Evolutionary conservation across 345 rosid species (phyloP).

Genomic region (Eucalyptus curtisii): DNA sequence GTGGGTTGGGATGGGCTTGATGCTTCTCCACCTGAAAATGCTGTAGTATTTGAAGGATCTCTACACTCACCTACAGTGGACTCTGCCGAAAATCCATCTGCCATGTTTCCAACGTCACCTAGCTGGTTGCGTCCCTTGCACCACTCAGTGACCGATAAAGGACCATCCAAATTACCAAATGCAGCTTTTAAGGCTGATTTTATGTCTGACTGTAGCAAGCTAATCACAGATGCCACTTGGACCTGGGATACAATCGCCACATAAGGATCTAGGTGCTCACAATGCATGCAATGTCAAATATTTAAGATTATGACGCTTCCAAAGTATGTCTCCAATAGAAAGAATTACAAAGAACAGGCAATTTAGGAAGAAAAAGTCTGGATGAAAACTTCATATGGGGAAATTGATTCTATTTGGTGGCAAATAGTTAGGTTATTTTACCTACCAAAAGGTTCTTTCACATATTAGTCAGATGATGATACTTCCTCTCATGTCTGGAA

Average conservation of each 20-base stretch:
- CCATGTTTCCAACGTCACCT: slow-evolving; percentile 34
- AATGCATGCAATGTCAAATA: background rate
- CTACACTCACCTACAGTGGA: slow-evolving; percentile 63
- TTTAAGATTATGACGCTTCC: background rate
- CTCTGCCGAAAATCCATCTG: slow-evolving; percentile 76
- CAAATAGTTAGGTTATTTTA: background rate
- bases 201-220: slow-evolving; percentile 83
- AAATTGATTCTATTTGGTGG: background rate
- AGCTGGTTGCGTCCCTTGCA: slow-evolving; percentile 80
- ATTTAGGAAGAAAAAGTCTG: background rate
- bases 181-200: slow-evolving; percentile 86
- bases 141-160: slow-evolving; percentile 86
- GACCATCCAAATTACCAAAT: slow-evolving; percentile 78
- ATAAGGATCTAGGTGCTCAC: background rate
- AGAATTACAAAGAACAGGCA: background rate
- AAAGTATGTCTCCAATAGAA: background rate
- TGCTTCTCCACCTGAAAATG: slow-evolving; percentile 41
- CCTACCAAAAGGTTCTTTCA: background rate
- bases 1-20: slow-evolving; percentile 48
- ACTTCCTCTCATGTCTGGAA: background rate
- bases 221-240: slow-evolving; percentile 69
- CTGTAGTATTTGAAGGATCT: slow-evolving; percentile 36
- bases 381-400: background rate
- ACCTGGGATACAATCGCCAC: slow-evolving; percentile 31
- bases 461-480: background rate